A percentile compares a stretch with the other conserved stretches of the same genome.
Evolutionary conservation across 2,329 filamentous ascomycete species (phyloP).

Genomic region (Emmonsiellopsis sp.): DNA sequence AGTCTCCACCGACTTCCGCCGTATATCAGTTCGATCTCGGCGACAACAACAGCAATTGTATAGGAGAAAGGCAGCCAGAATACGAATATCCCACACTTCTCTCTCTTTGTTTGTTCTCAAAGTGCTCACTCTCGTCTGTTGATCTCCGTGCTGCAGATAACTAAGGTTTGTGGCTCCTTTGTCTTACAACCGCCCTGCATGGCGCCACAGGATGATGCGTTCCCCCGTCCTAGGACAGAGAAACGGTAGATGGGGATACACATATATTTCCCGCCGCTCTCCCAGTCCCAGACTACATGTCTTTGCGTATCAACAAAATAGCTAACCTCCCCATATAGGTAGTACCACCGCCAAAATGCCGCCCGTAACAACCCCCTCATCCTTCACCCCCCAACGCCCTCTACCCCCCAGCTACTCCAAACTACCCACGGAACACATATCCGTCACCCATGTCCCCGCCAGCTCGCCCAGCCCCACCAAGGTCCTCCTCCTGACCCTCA

Average conservation of each 20-base stretch:
- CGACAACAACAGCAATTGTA: too few relatives aligned
- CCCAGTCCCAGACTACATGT: neutral
- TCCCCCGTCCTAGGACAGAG: neutral
- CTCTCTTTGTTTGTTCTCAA: too few relatives aligned
- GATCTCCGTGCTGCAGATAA: too few relatives aligned
- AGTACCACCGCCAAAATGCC: neutral
- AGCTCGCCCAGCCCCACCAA: constrained; percentile 41
- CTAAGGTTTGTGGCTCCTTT: too few relatives aligned
- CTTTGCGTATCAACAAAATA: neutral
- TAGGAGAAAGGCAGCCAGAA: too few relatives aligned
- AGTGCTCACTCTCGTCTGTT: too few relatives aligned
- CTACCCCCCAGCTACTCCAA: constrained; percentile 28
- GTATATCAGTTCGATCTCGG: too few relatives aligned
- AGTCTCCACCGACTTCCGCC: neutral
- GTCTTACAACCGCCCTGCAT: too few relatives aligned
- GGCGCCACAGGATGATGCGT: too few relatives aligned
- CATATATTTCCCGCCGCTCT: neutral
- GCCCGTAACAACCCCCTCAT: neutral
- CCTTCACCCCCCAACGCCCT: neutral
- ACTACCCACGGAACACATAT: constrained; percentile 24
- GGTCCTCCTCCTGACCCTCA: constrained; percentile 43
- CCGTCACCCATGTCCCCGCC: constrained; percentile 29
- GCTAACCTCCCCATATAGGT: neutral
- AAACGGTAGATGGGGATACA: neutral
- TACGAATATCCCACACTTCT: too few relatives aligned